Conservation (phyloP, 1,284 basidiomycete species). For the Cutaneotrichosporon mucoides region DNA sequence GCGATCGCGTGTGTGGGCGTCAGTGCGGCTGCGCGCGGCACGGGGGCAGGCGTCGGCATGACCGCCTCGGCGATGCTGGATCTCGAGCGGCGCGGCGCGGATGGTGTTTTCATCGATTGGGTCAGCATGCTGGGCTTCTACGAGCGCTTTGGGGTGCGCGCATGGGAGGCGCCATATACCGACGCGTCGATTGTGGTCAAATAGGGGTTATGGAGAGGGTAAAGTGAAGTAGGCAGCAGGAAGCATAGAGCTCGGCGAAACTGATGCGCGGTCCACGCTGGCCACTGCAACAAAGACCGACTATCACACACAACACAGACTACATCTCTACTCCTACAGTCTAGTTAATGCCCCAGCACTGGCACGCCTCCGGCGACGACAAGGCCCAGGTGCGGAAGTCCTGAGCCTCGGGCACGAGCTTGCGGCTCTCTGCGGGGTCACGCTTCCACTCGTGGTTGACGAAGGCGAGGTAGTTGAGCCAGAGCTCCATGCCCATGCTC, state of each 20-base stretch:
- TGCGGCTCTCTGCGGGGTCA: conserved; percentile 2
- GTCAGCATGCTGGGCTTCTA: conserved; percentile 26
- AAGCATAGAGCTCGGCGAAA: no score
- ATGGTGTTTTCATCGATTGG: conserved; percentile 32
- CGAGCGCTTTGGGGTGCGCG: conserved; percentile 17
- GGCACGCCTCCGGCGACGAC: no score
- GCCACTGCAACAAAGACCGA: no score
- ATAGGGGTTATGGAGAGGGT: not conserved
- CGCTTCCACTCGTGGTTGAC: conserved; percentile 8
- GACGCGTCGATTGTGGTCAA: not conserved
- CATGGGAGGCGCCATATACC: conserved; percentile 21
- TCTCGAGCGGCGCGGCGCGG: conserved; percentile 20
- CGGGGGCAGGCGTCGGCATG: conserved; percentile 22
- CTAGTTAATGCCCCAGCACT: no score
- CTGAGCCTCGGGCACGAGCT: conserved; percentile 9
- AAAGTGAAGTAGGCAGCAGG: no score
- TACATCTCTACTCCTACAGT: no score
- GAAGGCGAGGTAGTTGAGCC: conserved; percentile 21
- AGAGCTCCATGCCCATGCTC: conserved; percentile 12
- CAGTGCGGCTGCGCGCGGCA: conserved; percentile 5
- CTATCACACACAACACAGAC: no score
- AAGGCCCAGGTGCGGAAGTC: conserved; percentile 6
- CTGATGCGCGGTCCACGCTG: no score
- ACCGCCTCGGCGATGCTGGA: conserved; percentile 16
- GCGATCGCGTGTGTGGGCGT: conserved; percentile 25